Evolutionary conservation across 345 rosid genomes (phyloP).

Genomic region (Murraya paniculata): DNA sequence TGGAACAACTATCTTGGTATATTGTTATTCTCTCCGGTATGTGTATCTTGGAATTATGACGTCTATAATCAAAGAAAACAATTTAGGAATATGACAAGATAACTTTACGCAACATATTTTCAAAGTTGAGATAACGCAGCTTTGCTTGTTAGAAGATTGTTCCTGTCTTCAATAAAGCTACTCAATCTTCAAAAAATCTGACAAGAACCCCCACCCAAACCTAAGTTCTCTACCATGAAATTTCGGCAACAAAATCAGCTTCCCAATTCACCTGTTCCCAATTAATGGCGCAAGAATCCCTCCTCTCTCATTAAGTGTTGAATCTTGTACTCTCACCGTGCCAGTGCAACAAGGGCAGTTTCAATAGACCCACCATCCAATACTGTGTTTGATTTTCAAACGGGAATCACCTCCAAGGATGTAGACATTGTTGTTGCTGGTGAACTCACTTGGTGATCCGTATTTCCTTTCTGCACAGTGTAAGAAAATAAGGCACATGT

Average conservation of each 20-base stretch:
- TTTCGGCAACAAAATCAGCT: background rate
- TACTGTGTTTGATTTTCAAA: slow-evolving; percentile 1
- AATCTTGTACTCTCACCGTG: background rate
- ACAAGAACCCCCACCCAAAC: background rate
- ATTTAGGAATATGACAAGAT: background rate
- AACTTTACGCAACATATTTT: background rate
- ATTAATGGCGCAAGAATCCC: background rate
- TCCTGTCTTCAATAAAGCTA: background rate
- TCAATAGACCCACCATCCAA: background rate
- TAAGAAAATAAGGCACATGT: background rate
- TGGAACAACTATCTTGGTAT: no score
- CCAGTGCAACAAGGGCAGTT: background rate
- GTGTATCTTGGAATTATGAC: no score
- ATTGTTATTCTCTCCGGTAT: no score
- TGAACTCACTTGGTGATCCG: slow-evolving; percentile 11
- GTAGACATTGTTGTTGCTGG: slow-evolving; percentile 21
- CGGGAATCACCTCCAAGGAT: slow-evolving; percentile 30
- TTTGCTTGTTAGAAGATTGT: background rate
- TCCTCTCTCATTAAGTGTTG: background rate
- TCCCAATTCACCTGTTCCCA: background rate
- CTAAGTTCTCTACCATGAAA: background rate
- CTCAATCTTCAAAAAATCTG: background rate
- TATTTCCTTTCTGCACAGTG: slow-evolving; percentile 18
- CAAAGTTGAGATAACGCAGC: background rate
- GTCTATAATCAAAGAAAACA: background rate